phyloP scores from a whole-genome alignment of 2,329 filamentous ascomycete species.

The Rhynchosporium secalis region DNA sequence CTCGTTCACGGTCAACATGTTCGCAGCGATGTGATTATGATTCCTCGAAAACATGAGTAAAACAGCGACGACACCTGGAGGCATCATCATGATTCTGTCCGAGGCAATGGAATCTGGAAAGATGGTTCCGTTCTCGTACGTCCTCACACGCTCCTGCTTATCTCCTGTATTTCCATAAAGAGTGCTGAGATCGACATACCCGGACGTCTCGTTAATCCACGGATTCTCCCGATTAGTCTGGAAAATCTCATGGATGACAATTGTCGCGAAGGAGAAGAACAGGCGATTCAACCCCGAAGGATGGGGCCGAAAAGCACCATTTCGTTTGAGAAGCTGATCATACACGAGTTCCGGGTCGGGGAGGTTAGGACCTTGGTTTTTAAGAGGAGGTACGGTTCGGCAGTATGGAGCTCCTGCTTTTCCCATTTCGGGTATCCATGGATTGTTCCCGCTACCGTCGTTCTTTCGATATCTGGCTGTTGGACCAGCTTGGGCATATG shows the following conservation, averaged over 20 bases:
- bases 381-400: conserved; percentile 47
- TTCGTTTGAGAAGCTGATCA: conserved; percentile 47
- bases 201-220: conserved; percentile 49
- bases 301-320: conserved; percentile 45
- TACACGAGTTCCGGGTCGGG: conserved; percentile 50
- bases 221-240: conserved; percentile 44
- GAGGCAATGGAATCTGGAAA: conserved; percentile 47
- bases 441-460: conserved; percentile 50
- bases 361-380: conserved; percentile 51
- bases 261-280: conserved; percentile 50
- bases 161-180: conserved; percentile 47
- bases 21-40: conserved; percentile 46
- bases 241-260: conserved; percentile 51
- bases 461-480: conserved; percentile 46
- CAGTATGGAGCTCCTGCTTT: conserved; percentile 51
- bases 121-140: conserved; percentile 46
- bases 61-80: conserved; percentile 46
- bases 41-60: conserved; percentile 48
- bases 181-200: conserved; percentile 49
- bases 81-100: conserved; percentile 50
- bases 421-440: conserved; percentile 52
- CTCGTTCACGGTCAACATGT: conserved; percentile 46
- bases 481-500: conserved; percentile 48
- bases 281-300: conserved; percentile 47
- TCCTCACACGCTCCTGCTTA: conserved; percentile 46